Conservation (phyloP, 805 yeast genomes). For the Suhomyces sp. region DNA sequence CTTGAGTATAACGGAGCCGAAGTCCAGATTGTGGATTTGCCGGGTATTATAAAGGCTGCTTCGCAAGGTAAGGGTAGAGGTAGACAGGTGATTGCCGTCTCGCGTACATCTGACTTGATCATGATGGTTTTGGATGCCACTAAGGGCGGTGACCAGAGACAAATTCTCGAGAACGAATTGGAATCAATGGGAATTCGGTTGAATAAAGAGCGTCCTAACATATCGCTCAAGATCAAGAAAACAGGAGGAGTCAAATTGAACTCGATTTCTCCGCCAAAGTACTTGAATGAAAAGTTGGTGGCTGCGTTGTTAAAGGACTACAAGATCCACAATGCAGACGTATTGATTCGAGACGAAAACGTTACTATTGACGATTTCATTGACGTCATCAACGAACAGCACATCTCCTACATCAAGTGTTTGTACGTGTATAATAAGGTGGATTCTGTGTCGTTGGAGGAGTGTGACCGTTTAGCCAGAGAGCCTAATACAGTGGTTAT, state of each 20-base stretch:
- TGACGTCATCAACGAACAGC: slow-evolving; percentile 84
- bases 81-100: slow-evolving; percentile 93
- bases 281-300: slow-evolving; percentile 78
- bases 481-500: slow-evolving; percentile 91
- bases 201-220: slow-evolving; percentile 74
- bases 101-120: slow-evolving; percentile 89
- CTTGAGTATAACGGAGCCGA: slow-evolving; percentile 94
- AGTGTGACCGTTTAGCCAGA: slow-evolving; percentile 87
- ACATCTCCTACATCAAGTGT: slow-evolving; percentile 86
- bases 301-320: slow-evolving; percentile 77
- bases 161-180: slow-evolving; percentile 79
- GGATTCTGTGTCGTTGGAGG: slow-evolving; percentile 93
- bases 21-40: slow-evolving; percentile 94
- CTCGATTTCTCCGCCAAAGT: slow-evolving; percentile 75
- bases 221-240: slow-evolving; percentile 71
- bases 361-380: slow-evolving; percentile 89
- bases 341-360: slow-evolving; percentile 81
- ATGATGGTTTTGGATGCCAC: slow-evolving; percentile 96
- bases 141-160: slow-evolving; percentile 85
- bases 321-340: slow-evolving; percentile 90
- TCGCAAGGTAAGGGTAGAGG: slow-evolving; percentile 98
- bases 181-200: slow-evolving; percentile 93
- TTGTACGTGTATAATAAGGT: slow-evolving; percentile 92
- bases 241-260: slow-evolving; percentile 91
- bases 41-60: slow-evolving; percentile 96